Evolutionary conservation across 805 yeast genomes (phyloP).

Genomic region (Metschnikowia anglica): DNA sequence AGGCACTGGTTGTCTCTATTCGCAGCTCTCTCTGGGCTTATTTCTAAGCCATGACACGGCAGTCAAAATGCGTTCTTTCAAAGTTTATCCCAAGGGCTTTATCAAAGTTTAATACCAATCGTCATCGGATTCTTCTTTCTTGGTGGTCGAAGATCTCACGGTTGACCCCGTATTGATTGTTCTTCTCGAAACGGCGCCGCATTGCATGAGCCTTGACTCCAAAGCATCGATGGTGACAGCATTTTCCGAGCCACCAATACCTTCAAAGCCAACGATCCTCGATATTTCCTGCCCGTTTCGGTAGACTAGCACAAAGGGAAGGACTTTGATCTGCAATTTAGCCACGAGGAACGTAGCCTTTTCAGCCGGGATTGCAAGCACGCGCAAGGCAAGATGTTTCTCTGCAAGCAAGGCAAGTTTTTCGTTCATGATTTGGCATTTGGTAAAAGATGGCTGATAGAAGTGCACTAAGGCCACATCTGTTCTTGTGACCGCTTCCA

Average conservation of each 20-base stretch:
- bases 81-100: background rate
- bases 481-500: conserved; percentile 48
- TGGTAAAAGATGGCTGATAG: conserved; percentile 56
- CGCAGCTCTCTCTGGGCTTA: too few relatives aligned
- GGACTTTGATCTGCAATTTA: conserved; percentile 59
- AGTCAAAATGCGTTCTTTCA: too few relatives aligned
- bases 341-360: conserved; percentile 71
- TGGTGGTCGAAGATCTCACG: conserved; percentile 18
- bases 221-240: conserved; percentile 49
- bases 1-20: background rate
- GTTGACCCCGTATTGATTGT: conserved; percentile 29
- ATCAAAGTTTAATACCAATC: conserved; percentile 14
- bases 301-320: conserved; percentile 70
- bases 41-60: too few relatives aligned
- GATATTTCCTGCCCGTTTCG: conserved; percentile 56
- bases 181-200: conserved; percentile 32
- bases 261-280: conserved; percentile 68
- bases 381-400: conserved; percentile 55
- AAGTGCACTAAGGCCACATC: conserved; percentile 53
- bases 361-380: conserved; percentile 57
- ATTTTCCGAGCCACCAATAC: conserved; percentile 47
- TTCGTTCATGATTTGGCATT: conserved; percentile 60
- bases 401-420: conserved; percentile 47
- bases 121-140: conserved; percentile 34
- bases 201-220: conserved; percentile 35